Percentiles rank a stretch among this genome's conserved stretches.
Conservation (phyloP, 192 early-diverging fungal species). For the Allomyces javanicus region DNA sequence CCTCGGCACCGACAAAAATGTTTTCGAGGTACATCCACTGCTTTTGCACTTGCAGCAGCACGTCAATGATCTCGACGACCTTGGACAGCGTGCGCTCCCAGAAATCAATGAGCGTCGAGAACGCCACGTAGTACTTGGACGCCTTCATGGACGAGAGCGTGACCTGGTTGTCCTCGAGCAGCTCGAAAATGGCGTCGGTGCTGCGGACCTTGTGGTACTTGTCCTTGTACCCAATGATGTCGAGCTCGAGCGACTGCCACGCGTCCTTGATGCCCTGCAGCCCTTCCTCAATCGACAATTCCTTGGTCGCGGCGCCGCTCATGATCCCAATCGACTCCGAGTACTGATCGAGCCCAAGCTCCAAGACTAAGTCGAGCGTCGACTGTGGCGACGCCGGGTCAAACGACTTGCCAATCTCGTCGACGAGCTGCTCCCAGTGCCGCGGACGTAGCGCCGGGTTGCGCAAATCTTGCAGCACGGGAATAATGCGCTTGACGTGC, state of each 20-base stretch:
- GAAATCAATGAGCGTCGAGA: constrained; percentile 78
- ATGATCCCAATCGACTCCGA: constrained; percentile 67
- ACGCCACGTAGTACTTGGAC: constrained; percentile 93
- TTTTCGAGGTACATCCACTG: constrained; percentile 99
- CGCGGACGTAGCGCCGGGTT: constrained; percentile 88
- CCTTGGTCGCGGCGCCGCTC: constrained; percentile 81
- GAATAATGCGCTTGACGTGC: constrained; percentile 56
- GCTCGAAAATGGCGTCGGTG: constrained; percentile 95
- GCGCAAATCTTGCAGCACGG: constrained; percentile 70
- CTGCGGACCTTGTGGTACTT: constrained; percentile 77
- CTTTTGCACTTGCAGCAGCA: constrained; percentile 98
- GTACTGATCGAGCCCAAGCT: constrained; percentile 71
- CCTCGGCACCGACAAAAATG: constrained; percentile 80
- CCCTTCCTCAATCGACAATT: constrained; percentile 98
- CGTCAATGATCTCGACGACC: constrained; percentile 86
- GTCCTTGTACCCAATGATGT: constrained; percentile 95
- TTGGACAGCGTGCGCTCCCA: constrained; percentile 97
- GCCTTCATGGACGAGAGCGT: constrained; percentile 91
- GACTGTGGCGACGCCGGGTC: constrained; percentile 43
- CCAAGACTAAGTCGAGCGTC: constrained; percentile 90
- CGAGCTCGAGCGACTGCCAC: constrained; percentile 78
- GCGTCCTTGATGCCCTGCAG: constrained; percentile 74
- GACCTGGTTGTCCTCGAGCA: constrained; percentile 84
- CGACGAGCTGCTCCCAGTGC: constrained; percentile 91
- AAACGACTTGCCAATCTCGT: constrained; percentile 53